Evolutionary conservation across 2,329 filamentous ascomycete genomes (phyloP), one percentile per base, ranked within the genome.

Genomic region (Colletotrichum filicis): DNA sequence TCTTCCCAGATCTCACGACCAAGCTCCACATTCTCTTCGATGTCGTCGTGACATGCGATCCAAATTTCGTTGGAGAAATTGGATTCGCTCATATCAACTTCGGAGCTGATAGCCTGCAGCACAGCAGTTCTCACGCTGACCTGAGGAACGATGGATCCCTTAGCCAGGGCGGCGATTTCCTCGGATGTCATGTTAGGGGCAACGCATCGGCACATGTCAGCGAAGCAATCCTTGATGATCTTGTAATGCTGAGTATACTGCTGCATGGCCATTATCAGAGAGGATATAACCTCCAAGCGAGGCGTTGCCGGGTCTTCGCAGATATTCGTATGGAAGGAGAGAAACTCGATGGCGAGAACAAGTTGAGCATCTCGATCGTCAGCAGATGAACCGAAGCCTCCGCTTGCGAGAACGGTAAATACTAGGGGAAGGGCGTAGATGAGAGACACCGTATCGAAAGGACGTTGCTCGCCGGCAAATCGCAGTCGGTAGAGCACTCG

Each of bases 1-100:
- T 98, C 97, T 79, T 97, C 95, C 97, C 97, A 99, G 46, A 99
- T 98, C 14, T 96, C 94, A 64, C 88, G 89, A 7, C 94, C 96
- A 66, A 97, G 87, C 58, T 95, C 94, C 9, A 89, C 89, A 78
- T 98, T 98, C 80, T 98, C 95, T 56, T 93, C 91, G 24, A 95
- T 91, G 77, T 97, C 94, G 76, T 99, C 97, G 78, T 99, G 95
- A 78, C 92, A 96, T 56, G 94, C 94, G 55, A 99, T 88, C 95
- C 95, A 99, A 26, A 99, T 93, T 80, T 98, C 94, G 74, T 97
- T 93, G 3, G 93, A 97, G 79, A 95, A 97, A 35, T 92, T 89
- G 42, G 95, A 87, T 65, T 98, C 95, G 69, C 93, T 95, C 86
- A 99, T 90, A 80, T 98, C 96, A 58, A 99, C 91, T 76, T 98